Base-by-base conservation (phyloP, 208 protist genomes). In the Wallacemonas sp. region DNA sequence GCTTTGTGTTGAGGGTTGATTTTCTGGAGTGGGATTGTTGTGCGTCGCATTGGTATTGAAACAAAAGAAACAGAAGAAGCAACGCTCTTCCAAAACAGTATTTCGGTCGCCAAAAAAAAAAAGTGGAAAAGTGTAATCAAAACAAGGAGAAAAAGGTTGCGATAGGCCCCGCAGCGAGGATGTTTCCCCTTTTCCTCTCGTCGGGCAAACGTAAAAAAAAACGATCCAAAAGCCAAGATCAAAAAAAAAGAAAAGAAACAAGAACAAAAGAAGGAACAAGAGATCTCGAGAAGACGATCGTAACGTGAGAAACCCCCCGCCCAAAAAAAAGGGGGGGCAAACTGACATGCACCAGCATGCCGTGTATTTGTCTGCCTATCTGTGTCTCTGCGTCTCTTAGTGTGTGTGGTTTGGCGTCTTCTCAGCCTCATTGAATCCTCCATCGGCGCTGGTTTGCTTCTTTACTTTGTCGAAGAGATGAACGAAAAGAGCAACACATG, bases 201-300 rank as follows among this genome's bases (percentile, higher is more conserved):
- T 41, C 36, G 36, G 49, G 20, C 45, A n/a, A 22, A 22, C 18
- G 39, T 44, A 49, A 57, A 65, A 57, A 52, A 65, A 31, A 42
- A 28, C 22, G 2, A 39, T 23, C 8, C 8, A 39, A n/a, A n/a
- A n/a, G n/a, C n/a, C n/a, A n/a, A n/a, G n/a, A n/a, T n/a, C n/a
- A n/a, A 55, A 64, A 41, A 50, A 65, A 62, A 62, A 5, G 31
- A 44, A 33, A 54, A 32, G 29, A 25, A 46, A 16, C 33, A 64
- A 67, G 41, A 74, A 57, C 45, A 67, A 67, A 48, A 66, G 23
- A 48, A 33, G 26, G 3, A 39, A 55, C 5, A 28, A 16, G 25
- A 49, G 20, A 46, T 70, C 25, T 57, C 22, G 28, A 59, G 25
- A 45, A n/a, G n/a, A n/a, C n/a, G n/a, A n/a, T n/a, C n/a, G n/a